These are phyloP conservation scores for Pelargonium nanum DNA, from an alignment of 345 rosid species.

Conservation along the genomic window DNA sequence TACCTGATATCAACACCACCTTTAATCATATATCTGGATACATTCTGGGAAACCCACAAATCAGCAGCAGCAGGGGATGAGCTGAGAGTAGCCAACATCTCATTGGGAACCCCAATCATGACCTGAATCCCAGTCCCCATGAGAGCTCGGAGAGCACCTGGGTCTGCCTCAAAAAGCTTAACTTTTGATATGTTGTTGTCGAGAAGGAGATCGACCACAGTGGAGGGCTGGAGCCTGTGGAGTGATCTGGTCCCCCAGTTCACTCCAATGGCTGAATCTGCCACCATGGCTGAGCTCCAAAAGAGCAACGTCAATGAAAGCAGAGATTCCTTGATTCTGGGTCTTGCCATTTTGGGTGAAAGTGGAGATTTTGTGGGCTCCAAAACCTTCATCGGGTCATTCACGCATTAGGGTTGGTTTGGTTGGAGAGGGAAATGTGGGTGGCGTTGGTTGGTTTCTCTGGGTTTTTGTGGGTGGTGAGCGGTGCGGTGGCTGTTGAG, in stretches of 20 bases:
- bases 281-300: conserved; percentile 12
- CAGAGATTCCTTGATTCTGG: background rate
- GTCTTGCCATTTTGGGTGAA: background rate
- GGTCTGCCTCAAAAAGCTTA: conserved; percentile 82
- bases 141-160: conserved; percentile 44
- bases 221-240: conserved; percentile 63
- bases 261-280: conserved; percentile 68
- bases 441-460: too few species aligned
- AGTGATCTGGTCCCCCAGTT: conserved; percentile 85
- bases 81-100: conserved; percentile 42
- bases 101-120: conserved; percentile 89
- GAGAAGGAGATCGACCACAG: conserved; percentile 87
- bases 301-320: conserved; percentile 4
- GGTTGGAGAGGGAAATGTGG: too few species aligned
- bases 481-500: too few species aligned
- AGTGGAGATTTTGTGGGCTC: background rate
- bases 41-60: conserved; percentile 70
- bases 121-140: conserved; percentile 80
- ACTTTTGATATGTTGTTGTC: conserved; percentile 64
- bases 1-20: conserved; percentile 81
- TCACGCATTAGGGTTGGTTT: background rate
- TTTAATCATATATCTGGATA: conserved; percentile 62
- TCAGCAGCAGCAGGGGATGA: conserved; percentile 53
- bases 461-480: too few species aligned
- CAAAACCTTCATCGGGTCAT: background rate